Percentiles rank a stretch among this genome's conserved stretches.
Evolutionary conservation across 1,284 basidiomycete genomes (phyloP).

Genomic region (Puccinia hordei): DNA sequence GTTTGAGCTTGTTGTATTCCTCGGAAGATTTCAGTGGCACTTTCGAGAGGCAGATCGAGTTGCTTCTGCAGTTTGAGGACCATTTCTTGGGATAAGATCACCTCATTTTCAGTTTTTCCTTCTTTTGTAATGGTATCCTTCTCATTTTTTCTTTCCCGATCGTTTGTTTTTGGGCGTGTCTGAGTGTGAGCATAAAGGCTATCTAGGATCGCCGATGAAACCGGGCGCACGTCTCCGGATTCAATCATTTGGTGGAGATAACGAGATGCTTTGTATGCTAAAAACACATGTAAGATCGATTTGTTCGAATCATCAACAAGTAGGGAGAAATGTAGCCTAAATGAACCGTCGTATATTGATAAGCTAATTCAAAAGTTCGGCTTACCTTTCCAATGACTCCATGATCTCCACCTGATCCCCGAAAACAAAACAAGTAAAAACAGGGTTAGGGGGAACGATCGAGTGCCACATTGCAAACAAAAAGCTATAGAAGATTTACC

Average conservation of each 20-base stretch:
- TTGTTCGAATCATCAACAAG: not conserved
- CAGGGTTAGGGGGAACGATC: too few species aligned
- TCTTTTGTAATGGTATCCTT: not conserved
- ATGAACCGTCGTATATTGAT: not conserved
- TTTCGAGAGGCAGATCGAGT: slow-evolving; percentile 17
- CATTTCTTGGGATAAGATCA: slow-evolving; percentile 27
- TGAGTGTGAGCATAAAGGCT: slow-evolving; percentile 6
- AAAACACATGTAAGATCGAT: too few species aligned
- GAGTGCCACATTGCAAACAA: not conserved
- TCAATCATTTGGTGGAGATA: slow-evolving; percentile 19
- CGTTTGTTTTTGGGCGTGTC: not conserved
- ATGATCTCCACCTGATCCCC: slow-evolving; percentile 29
- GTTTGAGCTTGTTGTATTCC: slow-evolving; percentile 19
- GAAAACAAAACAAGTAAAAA: not conserved
- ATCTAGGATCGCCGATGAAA: not conserved
- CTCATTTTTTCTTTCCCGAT: not conserved
- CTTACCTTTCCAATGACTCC: slow-evolving; percentile 48
- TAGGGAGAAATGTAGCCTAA: not conserved
- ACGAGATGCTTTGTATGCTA: slow-evolving; percentile 23
- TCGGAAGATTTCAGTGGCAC: not conserved
- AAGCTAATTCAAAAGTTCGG: not conserved
- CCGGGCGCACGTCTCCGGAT: not conserved
- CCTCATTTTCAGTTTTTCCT: not conserved
- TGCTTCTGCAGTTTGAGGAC: slow-evolving; percentile 26
- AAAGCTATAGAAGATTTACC: not conserved